Conservation (phyloP, 164 flowering plant species). For the Litsea cubeba region DNA sequence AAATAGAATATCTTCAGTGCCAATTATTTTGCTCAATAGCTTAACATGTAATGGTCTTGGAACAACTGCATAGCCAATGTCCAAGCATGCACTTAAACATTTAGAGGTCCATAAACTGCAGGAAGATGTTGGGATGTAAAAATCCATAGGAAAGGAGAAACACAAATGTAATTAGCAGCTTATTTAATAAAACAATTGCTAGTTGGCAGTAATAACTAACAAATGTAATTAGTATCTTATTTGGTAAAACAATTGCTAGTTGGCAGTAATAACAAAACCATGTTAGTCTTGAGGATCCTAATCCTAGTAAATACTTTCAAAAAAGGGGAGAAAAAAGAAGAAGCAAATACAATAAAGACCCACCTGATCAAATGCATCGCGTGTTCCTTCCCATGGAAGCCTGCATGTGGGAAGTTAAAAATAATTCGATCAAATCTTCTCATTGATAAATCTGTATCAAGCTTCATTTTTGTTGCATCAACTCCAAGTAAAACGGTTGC, state of each 20-base stretch:
- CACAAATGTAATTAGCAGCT: no score
- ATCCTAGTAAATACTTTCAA: no score
- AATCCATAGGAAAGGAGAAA: no score
- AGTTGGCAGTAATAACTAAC: background rate
- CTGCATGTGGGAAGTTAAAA: constrained; percentile 55
- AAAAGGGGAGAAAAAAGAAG: background rate
- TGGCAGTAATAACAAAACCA: background rate
- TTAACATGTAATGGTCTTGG: no score
- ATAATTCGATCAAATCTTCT: constrained; percentile 46
- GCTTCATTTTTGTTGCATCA: constrained; percentile 51
- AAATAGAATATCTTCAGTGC: no score
- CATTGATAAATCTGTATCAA: constrained; percentile 26
- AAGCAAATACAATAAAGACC: constrained; percentile 4
- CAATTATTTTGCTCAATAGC: no score
- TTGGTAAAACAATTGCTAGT: background rate
- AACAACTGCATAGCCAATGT: no score
- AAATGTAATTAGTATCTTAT: no score
- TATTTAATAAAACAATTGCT: background rate
- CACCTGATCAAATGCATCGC: constrained; percentile 26
- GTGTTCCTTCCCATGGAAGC: constrained; percentile 51
- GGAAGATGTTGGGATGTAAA: no score
- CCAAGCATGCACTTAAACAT: no score
- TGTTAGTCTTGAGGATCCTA: no score
- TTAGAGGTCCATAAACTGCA: no score
- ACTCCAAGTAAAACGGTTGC: constrained; percentile 40